Conservation (phyloP, 371 early-diverging fungal genomes). For the Mortierella sp. region DNA sequence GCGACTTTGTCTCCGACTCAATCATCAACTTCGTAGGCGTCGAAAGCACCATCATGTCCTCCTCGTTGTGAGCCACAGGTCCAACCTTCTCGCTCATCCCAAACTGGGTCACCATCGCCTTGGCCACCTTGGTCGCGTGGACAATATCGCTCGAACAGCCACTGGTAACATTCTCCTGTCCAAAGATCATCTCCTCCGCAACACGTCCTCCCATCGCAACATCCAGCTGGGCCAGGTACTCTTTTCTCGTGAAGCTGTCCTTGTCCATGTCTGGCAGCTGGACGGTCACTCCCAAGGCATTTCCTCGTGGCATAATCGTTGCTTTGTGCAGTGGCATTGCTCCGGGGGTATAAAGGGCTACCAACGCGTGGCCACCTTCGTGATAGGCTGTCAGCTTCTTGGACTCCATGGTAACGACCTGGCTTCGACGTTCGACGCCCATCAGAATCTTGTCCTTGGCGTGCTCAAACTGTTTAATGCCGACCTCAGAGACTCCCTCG, state of each 20-base stretch:
- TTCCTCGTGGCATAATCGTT: conserved; percentile 97
- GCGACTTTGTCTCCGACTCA: conserved; percentile 84
- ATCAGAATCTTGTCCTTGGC: conserved; percentile 98
- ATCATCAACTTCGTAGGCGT: conserved; percentile 82
- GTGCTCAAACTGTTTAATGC: conserved; percentile 88
- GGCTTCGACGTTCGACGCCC: conserved; percentile 95
- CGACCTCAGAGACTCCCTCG: conserved; percentile 77
- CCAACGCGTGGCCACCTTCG: conserved; percentile 98
- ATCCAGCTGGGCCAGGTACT: conserved; percentile 92
- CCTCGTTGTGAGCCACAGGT: conserved; percentile 65
- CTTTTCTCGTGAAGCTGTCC: conserved; percentile 84
- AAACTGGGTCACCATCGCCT: conserved; percentile 90
- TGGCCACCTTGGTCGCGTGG: conserved; percentile 92
- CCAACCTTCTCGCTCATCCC: conserved; percentile 94
- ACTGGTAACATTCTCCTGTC: conserved; percentile 93
- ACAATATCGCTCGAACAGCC: conserved; percentile 94
- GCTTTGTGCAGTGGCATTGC: conserved; percentile 99
- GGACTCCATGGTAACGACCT: conserved; percentile 90
- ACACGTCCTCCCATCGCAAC: conserved; percentile 98
- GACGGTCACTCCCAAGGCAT: conserved; percentile 92
- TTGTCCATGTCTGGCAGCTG: conserved; percentile 97
- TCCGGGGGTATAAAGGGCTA: conserved; percentile 94
- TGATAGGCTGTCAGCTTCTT: conserved; percentile 96
- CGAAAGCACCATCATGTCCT: conserved; percentile 80
- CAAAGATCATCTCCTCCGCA: conserved; percentile 96